Conservation (phyloP, 2,329 filamentous ascomycete species). For the Alternaria incomplexa region DNA sequence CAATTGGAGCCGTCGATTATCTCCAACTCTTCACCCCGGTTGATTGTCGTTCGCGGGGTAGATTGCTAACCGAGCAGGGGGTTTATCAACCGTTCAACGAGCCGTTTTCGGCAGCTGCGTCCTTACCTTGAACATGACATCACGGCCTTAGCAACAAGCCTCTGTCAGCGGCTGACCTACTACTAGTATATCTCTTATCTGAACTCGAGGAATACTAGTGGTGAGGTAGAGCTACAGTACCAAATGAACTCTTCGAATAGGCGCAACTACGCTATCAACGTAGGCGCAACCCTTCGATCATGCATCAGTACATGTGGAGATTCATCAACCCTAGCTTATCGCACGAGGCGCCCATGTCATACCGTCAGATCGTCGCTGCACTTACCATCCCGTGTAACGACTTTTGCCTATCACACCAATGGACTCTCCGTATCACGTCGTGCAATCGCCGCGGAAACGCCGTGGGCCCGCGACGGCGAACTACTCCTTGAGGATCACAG, state of each 20-base stretch:
- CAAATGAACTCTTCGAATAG: no score
- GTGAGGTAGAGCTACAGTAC: not conserved
- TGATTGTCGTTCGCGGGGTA: slow-evolving; percentile 8
- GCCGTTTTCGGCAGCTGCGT: slow-evolving; percentile 7
- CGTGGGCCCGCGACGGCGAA: not conserved
- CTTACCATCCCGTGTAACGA: not conserved
- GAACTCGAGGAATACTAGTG: not conserved
- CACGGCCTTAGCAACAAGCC: slow-evolving; percentile 4
- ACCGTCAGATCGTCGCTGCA: slow-evolving; percentile 1
- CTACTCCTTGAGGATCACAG: not conserved
- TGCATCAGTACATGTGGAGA: not conserved
- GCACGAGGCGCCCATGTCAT: not conserved
- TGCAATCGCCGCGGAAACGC: slow-evolving; percentile 10
- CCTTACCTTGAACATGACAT: slow-evolving; percentile 3
- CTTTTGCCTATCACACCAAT: slow-evolving; percentile 7
- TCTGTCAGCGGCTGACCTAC: not conserved
- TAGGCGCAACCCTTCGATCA: not conserved
- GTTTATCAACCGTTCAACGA: slow-evolving; percentile 2
- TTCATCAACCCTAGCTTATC: slow-evolving; percentile 6
- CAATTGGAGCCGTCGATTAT: slow-evolving; percentile 4
- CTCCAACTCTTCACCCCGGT: not conserved
- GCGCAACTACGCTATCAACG: no score
- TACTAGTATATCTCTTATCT: not conserved
- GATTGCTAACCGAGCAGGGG: slow-evolving; percentile 12
- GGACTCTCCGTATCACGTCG: not conserved